A percentile compares a stretch with the other conserved stretches of the same genome.
These are phyloP conservation scores for Sugiyamaella grinbergsii DNA, from an alignment of 1,139 yeast species.

Conservation along the genomic window DNA sequence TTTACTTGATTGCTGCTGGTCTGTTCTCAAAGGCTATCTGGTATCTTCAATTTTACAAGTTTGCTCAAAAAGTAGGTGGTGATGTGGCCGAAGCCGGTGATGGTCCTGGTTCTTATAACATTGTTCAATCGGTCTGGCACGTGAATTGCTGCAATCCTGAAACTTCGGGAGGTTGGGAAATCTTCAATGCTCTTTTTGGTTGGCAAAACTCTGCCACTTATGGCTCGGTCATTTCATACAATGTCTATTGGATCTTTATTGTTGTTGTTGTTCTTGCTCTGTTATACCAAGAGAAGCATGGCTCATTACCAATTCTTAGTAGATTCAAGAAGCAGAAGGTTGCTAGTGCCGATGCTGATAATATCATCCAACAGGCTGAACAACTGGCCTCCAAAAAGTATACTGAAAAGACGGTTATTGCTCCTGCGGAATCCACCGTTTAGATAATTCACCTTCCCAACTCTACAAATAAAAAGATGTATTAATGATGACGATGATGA, in stretches of 20 bases:
- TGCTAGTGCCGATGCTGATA: constrained; percentile 36
- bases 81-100: constrained; percentile 88
- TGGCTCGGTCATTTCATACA: constrained; percentile 82
- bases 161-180: constrained; percentile 90
- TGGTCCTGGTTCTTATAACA: constrained; percentile 94
- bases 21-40: constrained; percentile 87
- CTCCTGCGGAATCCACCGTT: not conserved
- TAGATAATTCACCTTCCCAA: not conserved
- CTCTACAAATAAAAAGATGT: constrained; percentile 9
- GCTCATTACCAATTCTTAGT: constrained; percentile 37
- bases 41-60: constrained; percentile 77
- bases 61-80: constrained; percentile 70
- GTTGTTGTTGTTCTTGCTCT: constrained; percentile 54
- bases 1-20: constrained; percentile 87
- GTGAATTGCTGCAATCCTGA: constrained; percentile 95
- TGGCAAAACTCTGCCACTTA: constrained; percentile 97
- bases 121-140: constrained; percentile 83
- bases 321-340: constrained; percentile 34
- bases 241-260: constrained; percentile 71
- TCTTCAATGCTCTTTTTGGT: constrained; percentile 86
- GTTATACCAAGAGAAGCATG: constrained; percentile 59
- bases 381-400: constrained; percentile 31
- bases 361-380: constrained; percentile 39
- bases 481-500: constrained; percentile 19
- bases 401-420: constrained; percentile 19